A percentile compares a stretch with the other conserved stretches of the same genome.
Evolutionary conservation across 192 early-diverging fungal genomes (phyloP).

Genomic region (Backusella parvicylindrica): DNA sequence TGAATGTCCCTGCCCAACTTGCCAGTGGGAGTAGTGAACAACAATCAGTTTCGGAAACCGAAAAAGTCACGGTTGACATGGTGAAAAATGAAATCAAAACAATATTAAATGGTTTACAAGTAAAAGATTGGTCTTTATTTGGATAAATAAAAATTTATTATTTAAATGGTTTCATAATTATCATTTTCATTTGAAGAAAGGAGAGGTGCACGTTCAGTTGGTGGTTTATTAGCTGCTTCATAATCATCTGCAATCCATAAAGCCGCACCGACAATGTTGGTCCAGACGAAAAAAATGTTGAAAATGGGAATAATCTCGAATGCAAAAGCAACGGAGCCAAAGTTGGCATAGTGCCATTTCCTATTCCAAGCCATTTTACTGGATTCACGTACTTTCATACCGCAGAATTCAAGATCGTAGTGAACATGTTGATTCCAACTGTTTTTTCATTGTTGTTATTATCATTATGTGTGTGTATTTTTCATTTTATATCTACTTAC

Average conservation of each 20-base stretch:
- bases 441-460: no score
- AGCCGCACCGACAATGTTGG: slow-evolving; percentile 63
- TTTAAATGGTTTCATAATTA: slow-evolving; percentile 6
- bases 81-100: slow-evolving; percentile 42
- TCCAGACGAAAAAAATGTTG: slow-evolving; percentile 61
- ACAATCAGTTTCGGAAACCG: slow-evolving; percentile 11
- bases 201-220: neutral
- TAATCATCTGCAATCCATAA: slow-evolving; percentile 61
- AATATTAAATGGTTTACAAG: slow-evolving; percentile 37
- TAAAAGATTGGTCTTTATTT: slow-evolving; percentile 62
- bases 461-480: neutral
- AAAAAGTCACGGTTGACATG: slow-evolving; percentile 27
- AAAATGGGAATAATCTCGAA: slow-evolving; percentile 60
- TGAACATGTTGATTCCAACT: slow-evolving; percentile 45
- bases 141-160: slow-evolving; percentile 19
- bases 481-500: slow-evolving; percentile 3
- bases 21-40: slow-evolving; percentile 44
- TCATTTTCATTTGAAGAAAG: neutral
- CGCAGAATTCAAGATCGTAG: slow-evolving; percentile 47
- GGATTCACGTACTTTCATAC: slow-evolving; percentile 34
- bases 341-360: slow-evolving; percentile 21
- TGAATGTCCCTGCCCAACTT: slow-evolving; percentile 66
- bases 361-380: slow-evolving; percentile 32
- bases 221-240: slow-evolving; percentile 20
- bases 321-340: slow-evolving; percentile 50